Evolutionary conservation across 2,329 filamentous ascomycete species (phyloP).

Genomic region (Helotiales sp.): DNA sequence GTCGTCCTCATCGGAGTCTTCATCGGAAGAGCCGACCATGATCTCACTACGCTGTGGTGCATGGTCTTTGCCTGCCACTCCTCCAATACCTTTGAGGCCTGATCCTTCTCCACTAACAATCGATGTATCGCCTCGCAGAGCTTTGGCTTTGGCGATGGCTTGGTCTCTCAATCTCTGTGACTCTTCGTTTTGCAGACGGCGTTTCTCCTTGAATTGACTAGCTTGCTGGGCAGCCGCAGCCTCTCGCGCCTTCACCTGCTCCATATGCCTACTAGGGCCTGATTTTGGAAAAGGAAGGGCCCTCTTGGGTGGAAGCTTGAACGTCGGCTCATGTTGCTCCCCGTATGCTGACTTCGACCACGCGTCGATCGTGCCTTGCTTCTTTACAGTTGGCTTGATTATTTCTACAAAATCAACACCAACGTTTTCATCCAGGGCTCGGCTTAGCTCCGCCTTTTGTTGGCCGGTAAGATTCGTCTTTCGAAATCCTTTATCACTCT

Average conservation of each 20-base stretch:
- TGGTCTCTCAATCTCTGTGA: constrained; percentile 71
- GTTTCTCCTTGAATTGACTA: constrained; percentile 66
- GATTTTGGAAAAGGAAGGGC: constrained; percentile 14
- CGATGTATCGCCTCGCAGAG: constrained; percentile 50
- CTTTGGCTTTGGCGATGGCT: constrained; percentile 69
- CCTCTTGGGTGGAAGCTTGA: constrained; percentile 13
- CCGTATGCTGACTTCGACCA: constrained; percentile 57
- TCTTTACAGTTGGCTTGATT: constrained; percentile 50
- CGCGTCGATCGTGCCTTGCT: constrained; percentile 60
- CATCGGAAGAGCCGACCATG: constrained; percentile 78
- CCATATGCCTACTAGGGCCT: constrained; percentile 31
- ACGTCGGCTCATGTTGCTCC: constrained; percentile 31
- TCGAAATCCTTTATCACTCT: constrained; percentile 54
- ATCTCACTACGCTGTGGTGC: constrained; percentile 75
- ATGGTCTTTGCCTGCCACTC: constrained; percentile 77
- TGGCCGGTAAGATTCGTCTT: constrained; percentile 79
- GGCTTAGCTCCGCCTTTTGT: constrained; percentile 80
- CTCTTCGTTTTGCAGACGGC: constrained; percentile 73
- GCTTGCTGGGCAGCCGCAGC: constrained; percentile 1
- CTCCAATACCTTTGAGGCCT: constrained; percentile 69
- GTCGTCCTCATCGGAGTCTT: constrained; percentile 73
- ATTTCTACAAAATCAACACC: constrained; percentile 52
- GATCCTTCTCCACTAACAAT: constrained; percentile 76
- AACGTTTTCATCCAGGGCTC: constrained; percentile 59
- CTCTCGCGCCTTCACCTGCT: constrained; percentile 23